Base-by-base conservation (phyloP, 2,329 filamentous ascomycete genomes). In the Gliomastix tumulicola region DNA sequence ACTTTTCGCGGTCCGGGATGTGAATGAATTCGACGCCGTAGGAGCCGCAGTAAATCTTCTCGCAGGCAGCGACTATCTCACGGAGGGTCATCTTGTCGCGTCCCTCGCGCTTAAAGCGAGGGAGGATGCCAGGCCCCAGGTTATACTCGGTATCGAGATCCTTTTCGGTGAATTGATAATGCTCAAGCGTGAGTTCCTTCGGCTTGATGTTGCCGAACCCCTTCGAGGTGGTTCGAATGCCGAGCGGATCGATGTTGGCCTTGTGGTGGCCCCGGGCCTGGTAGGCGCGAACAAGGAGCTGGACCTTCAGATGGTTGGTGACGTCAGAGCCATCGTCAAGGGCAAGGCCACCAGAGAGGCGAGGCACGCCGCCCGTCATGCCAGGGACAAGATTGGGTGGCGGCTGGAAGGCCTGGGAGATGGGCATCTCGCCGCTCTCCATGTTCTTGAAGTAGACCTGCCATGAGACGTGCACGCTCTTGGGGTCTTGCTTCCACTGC, bases 381-480 rank as follows among this genome's bases (percentile, higher is more conserved):
- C 79, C 78, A 38, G 89, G 87, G 35, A 97, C 82, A 49, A 98
- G 79, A 49, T 85, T 95, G 13, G 92, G 92, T 32, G 92, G 92
- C 48, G 92, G 89, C 48, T 88, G 88, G 72, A 98, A 98, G 50
- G 92, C 92, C 66, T 94, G 86, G 45, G 90, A 92, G 59, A 94
- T 88, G 58, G 90, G 90, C 88, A 98, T 97, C 56, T 92, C 86
- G 61, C 92, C 92, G 48, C 80, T 85, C 72, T 98, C 92, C 85
- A 98, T 96, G 69, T 98, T 98, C 69, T 82, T 87, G 77, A 98
- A 98, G 76, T 98, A 98, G 59, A 94, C 82, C 69, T 95, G 90
- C 92, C 92, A 98, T 61, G 92, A 98, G 53, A 95, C 76, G 66
- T 98, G 92, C 41, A 98, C 92, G 57, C 87, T 95, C 54, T 81